Percentiles rank a stretch among this genome's conserved stretches.
These are phyloP conservation scores for Tetracladium maxilliforme DNA, from an alignment of 2,329 filamentous ascomycete species.

Conservation along the genomic window DNA sequence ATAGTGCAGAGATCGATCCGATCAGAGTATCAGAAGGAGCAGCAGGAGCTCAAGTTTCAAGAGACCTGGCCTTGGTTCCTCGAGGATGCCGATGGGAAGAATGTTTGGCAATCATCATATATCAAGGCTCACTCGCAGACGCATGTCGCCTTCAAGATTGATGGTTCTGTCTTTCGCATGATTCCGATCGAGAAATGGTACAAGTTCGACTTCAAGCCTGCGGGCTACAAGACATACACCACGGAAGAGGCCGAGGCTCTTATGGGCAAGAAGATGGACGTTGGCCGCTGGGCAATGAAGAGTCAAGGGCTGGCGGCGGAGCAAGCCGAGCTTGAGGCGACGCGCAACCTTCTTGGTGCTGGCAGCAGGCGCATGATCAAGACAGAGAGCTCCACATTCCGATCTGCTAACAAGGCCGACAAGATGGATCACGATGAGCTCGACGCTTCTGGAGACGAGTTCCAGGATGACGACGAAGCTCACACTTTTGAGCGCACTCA, in stretches of 20 bases:
- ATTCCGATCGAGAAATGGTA: constrained; percentile 95
- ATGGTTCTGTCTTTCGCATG: constrained; percentile 61
- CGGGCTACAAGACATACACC: constrained; percentile 61
- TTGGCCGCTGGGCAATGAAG: constrained; percentile 74
- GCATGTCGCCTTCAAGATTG: constrained; percentile 65
- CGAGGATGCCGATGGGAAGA: constrained; percentile 91
- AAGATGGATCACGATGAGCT: constrained; percentile 57
- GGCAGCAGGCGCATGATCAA: constrained; percentile 37
- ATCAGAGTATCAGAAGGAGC: constrained; percentile 54
- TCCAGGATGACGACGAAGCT: constrained; percentile 80
- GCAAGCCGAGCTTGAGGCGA: constrained; percentile 42
- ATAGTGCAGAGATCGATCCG: constrained; percentile 71
- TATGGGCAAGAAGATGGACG: constrained; percentile 65
- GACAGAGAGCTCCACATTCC: constrained; percentile 51
- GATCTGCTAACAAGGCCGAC: constrained; percentile 43
- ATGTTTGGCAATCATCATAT: constrained; percentile 85
- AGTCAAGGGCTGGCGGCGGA: constrained; percentile 28
- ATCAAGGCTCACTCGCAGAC: constrained; percentile 78
- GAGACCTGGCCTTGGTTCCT: constrained; percentile 94
- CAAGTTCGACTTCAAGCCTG: constrained; percentile 67
- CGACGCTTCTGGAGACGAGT: constrained; percentile 55
- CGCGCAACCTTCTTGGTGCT: too few relatives aligned
- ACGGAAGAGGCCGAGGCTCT: constrained; percentile 76
- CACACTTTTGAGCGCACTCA: constrained; percentile 54
- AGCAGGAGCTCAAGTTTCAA: constrained; percentile 67